Evolutionary conservation across 768 basidiomycete species (phyloP).

Genomic region (Termitomyces sp.): DNA sequence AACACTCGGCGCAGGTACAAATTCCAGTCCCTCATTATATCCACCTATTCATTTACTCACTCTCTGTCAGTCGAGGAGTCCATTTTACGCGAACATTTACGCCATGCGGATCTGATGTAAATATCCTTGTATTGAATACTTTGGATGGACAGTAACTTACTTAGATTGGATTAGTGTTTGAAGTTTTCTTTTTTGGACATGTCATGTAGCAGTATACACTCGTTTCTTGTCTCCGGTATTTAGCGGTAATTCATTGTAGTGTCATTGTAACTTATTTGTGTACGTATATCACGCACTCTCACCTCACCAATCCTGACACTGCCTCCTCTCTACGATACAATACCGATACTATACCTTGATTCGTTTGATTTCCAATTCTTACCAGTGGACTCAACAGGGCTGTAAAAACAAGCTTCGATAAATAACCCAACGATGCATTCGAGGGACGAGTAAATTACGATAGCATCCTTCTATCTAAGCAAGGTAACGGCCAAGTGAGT

Average conservation of each 20-base stretch:
- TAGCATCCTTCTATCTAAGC: constrained; percentile 8
- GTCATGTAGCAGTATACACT: constrained; percentile 3
- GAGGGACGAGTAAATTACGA: constrained; percentile 3
- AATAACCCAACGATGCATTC: not conserved
- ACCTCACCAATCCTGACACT: not conserved
- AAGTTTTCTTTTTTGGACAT: not conserved
- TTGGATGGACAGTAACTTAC: constrained; percentile 6
- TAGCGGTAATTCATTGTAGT: not conserved
- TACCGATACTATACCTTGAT: not conserved
- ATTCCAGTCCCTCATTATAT: constrained; percentile 7
- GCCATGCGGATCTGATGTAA: constrained; percentile 68
- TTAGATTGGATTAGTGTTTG: constrained; percentile 10
- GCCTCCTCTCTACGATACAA: not conserved
- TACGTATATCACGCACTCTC: not conserved
- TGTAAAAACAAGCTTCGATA: not conserved
- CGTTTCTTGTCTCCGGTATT: not conserved
- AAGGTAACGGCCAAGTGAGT: not conserved
- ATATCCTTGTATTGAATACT: constrained; percentile 14
- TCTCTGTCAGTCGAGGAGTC: constrained; percentile 59
- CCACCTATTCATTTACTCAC: constrained; percentile 3
- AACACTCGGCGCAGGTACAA: constrained; percentile 64
- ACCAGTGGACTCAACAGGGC: not conserved
- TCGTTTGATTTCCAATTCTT: not conserved
- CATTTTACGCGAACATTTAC: constrained; percentile 69
- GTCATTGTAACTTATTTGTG: not conserved